These are phyloP conservation scores for Phytophthora foliorum DNA, from an alignment of 352 stramenopile genomes.

Conservation along the genomic window DNA sequence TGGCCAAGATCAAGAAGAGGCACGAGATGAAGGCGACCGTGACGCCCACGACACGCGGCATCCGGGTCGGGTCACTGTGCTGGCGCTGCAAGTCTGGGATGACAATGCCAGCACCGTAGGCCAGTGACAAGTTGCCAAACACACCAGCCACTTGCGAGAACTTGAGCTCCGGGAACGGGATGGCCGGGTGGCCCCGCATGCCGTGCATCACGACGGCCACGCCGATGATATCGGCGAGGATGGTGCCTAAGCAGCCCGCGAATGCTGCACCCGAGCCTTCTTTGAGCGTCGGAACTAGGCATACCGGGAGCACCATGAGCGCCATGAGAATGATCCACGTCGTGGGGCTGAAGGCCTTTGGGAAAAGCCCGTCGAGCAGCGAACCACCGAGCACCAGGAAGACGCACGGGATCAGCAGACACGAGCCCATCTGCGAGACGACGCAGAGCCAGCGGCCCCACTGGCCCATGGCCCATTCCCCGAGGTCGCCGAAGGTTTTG, in stretches of 20 bases:
- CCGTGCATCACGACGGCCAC: constrained; percentile 13
- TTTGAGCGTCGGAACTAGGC: constrained; percentile 10
- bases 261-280: constrained; percentile 9
- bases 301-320: constrained; percentile 12
- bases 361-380: constrained; percentile 13
- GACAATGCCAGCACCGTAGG: constrained; percentile 11
- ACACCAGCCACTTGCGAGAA: constrained; percentile 20
- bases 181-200: constrained; percentile 9
- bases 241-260: constrained; percentile 6
- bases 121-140: constrained; percentile 14
- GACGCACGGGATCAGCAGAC: constrained; percentile 15
- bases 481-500: constrained; percentile 17
- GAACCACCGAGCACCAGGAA: constrained; percentile 14
- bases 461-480: constrained; percentile 4
- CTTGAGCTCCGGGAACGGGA: constrained; percentile 15
- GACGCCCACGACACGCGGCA: constrained; percentile 10
- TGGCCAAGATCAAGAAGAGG: constrained; percentile 42
- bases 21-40: constrained; percentile 32
- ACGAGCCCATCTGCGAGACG: constrained; percentile 20
- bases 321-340: constrained; percentile 18
- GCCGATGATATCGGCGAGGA: constrained; percentile 12
- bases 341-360: constrained; percentile 2
- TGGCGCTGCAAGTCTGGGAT: constrained; percentile 14
- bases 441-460: constrained; percentile 13
- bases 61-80: constrained; percentile 16